These are phyloP conservation scores for Hyphopichia buzzinii DNA, from an alignment of 1,139 yeast species.

Conservation along the genomic window DNA sequence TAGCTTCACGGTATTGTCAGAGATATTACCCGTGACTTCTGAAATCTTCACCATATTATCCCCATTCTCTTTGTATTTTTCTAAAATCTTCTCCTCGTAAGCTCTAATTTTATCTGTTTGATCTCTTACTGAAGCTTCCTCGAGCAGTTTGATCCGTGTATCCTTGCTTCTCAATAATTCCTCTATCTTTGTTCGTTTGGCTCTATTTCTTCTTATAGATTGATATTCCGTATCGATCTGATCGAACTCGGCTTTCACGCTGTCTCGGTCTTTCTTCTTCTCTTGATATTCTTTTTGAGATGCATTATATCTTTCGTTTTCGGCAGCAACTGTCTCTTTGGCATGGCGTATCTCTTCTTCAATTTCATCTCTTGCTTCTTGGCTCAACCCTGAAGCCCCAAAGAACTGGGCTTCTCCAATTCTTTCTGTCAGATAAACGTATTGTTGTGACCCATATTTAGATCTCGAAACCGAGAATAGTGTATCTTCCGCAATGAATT, in stretches of 20 bases:
- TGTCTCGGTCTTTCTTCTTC: slow-evolving; percentile 9
- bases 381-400: slow-evolving; percentile 44
- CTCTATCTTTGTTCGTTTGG: slow-evolving; percentile 9
- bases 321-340: slow-evolving; percentile 4
- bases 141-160: slow-evolving; percentile 23
- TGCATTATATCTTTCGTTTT: slow-evolving; percentile 18
- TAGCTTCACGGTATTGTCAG: slow-evolving; percentile 18
- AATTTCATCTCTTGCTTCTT: slow-evolving; percentile 25
- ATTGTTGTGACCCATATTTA: slow-evolving; percentile 54
- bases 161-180: slow-evolving; percentile 20
- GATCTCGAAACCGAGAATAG: slow-evolving; percentile 54
- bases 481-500: slow-evolving; percentile 60
- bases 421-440: slow-evolving; percentile 39
- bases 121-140: slow-evolving; percentile 26
- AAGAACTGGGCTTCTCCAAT: slow-evolving; percentile 34
- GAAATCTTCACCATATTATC: slow-evolving; percentile 13
- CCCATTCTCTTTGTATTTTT: slow-evolving; percentile 21
- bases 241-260: slow-evolving; percentile 13
- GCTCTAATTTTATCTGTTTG: slow-evolving; percentile 25
- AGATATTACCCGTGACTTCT: slow-evolving; percentile 19
- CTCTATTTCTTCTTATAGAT: slow-evolving; percentile 10
- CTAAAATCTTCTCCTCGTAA: slow-evolving; percentile 22
- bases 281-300: neutral
- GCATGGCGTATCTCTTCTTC: slow-evolving; percentile 16
- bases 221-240: slow-evolving; percentile 8